Base-by-base conservation (phyloP, 805 yeast genomes). In the Candida lessepsii region DNA sequence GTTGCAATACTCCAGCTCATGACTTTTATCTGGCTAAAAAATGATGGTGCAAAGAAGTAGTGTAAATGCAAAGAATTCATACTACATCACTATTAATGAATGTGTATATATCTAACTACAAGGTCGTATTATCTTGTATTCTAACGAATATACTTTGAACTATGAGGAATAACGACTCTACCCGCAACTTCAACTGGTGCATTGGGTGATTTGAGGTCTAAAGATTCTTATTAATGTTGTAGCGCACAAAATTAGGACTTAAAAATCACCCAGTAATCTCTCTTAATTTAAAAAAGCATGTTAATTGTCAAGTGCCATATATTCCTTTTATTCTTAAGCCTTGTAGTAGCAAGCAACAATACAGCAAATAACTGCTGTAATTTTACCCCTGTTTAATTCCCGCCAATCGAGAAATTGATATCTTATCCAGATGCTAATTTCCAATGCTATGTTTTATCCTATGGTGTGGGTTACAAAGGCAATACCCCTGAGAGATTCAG, bases 1-100 rank as follows among this genome's bases (percentile, higher is more conserved):
- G 8, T 5, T 20, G 40, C 34, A 42, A 15, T 56, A 20, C 8
- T 20, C 9, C 23, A n/a, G n/a, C n/a, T n/a, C n/a, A n/a, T n/a
- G n/a, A n/a, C n/a, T n/a, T n/a, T n/a, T n/a, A n/a, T n/a, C n/a
- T n/a, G n/a, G n/a, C n/a, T n/a, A n/a, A n/a, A n/a, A n/a, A n/a
- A n/a, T n/a, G n/a, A n/a, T n/a, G n/a, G n/a, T n/a, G n/a, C n/a
- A n/a, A n/a, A n/a, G n/a, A n/a, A n/a, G n/a, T n/a, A n/a, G n/a
- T n/a, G n/a, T n/a, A n/a, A n/a, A n/a, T n/a, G n/a, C n/a, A n/a
- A n/a, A n/a, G n/a, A n/a, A n/a, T n/a, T n/a, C n/a, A n/a, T n/a
- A n/a, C n/a, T n/a, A n/a, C n/a, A n/a, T n/a, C n/a, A n/a, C n/a
- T n/a, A n/a, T n/a, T n/a, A n/a, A n/a, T n/a, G n/a, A n/a, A n/a